Evolutionary conservation across 2,329 filamentous ascomycete species (phyloP), one percentile per base, ranked within the genome.

Genomic region (Trichoderma gracile): DNA sequence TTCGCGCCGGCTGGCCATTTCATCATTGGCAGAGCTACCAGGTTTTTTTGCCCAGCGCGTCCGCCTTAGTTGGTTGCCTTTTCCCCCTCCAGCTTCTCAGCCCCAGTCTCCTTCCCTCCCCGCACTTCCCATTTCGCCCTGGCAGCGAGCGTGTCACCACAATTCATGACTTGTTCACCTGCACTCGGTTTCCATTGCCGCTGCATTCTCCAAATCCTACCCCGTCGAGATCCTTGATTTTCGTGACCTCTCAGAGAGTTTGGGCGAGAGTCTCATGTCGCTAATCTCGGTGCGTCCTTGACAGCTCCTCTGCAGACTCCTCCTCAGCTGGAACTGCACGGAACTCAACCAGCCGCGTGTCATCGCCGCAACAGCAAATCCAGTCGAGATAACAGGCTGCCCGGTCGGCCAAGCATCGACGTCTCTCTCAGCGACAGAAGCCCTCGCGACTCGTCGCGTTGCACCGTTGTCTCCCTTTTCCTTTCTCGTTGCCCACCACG

Each of bases 401-500:
- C 45, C n/a, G 54, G 50, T 50, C 57, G 47, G 64, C 40, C 45
- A 38, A 40, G 57, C n/a, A 57, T 23, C 57, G 43, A 50, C 45
- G 49, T 52, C 33, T 43, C 25, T 30, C 47, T 30, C 49, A 38
- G 61, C 62, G 45, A 38, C 49, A 57, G 17, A 67, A 27, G 17
- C 40, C 52, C 23, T 53, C 38, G 63, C 66, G 62, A 58, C 46
- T 60, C 25, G 40, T 60, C 65, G 66, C 56, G 38, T 49, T 46
- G 25, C 43, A 55, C 27, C 17, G 12, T n/a, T 19, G 21, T 42
- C 43, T 15, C 52, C 52, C 60, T 67, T 62, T 49, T 64, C 68
- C 67, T 68, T 67, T 63, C 59, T 67, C 62, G 67, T 73, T 73
- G 75, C 75, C 75, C 76, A 77, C 67, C 73, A 78, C 76, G 77